Conservation (phyloP, 306 rosid species). For the Albizia julibrissin region DNA sequence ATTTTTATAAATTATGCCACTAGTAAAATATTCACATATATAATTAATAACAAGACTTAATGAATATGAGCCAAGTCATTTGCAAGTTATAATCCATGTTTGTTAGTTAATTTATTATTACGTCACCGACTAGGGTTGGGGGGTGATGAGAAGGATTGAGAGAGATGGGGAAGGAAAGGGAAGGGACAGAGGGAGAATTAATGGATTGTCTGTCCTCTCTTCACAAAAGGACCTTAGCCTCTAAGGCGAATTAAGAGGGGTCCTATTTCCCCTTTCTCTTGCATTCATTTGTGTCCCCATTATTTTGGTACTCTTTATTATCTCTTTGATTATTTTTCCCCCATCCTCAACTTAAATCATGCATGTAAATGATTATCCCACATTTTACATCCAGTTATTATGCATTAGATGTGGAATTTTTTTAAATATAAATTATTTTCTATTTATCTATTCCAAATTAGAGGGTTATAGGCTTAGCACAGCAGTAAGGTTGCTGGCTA, state of each 20-base stretch:
- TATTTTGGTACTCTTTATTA: neutral
- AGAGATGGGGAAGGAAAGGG: neutral
- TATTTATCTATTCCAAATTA: too few relatives aligned
- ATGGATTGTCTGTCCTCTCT: conserved; percentile 30
- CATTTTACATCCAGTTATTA: neutral
- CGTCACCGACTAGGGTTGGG: neutral
- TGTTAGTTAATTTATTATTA: neutral
- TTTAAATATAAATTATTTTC: too few relatives aligned
- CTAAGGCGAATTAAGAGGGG: conserved; percentile 33
- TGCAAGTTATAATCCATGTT: neutral
- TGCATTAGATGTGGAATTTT: neutral
- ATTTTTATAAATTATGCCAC: too few relatives aligned
- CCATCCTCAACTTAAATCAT: neutral
- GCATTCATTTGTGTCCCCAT: neutral
- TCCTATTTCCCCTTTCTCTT: conserved; percentile 18
- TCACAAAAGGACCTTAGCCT: conserved; percentile 22
- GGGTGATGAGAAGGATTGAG: conserved; percentile 20
- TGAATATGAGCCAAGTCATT: too few relatives aligned
- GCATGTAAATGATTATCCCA: neutral
- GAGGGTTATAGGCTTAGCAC: too few relatives aligned
- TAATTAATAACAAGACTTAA: neutral
- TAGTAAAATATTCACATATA: neutral
- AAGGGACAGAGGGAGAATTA: conserved; percentile 14
- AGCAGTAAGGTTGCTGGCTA: too few relatives aligned
- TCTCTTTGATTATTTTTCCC: neutral